These are phyloP conservation scores for Rubia peregrina DNA, from an alignment of 305 asterid species.

Conservation along the genomic window DNA sequence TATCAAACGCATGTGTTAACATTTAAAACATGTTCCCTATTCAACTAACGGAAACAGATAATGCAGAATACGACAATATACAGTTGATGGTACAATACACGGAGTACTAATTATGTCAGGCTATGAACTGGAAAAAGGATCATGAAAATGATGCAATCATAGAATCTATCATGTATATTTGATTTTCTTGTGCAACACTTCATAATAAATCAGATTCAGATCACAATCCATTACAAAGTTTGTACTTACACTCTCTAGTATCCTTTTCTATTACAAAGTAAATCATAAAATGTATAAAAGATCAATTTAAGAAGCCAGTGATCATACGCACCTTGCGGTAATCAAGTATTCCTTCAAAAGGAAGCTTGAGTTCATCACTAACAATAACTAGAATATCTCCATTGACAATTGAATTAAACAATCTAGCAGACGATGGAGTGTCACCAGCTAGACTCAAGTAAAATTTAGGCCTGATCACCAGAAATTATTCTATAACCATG, in stretches of 20 bases:
- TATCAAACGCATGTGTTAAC: too few species aligned
- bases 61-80: too few species aligned
- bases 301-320: conserved; percentile 15
- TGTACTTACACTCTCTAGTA: neutral
- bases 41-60: too few species aligned
- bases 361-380: conserved; percentile 97
- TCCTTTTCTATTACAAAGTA: conserved; percentile 10
- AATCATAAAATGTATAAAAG: conserved; percentile 12
- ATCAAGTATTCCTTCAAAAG: conserved; percentile 95
- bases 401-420: conserved; percentile 94
- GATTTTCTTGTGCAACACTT: too few species aligned
- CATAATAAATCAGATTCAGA: too few species aligned
- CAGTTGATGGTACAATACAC: too few species aligned
- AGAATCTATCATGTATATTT: too few species aligned
- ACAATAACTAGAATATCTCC: conserved; percentile 92
- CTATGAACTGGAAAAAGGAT: too few species aligned
- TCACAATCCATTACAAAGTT: too few species aligned
- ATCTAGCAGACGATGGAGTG: conserved; percentile 97
- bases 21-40: too few species aligned
- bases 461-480: conserved; percentile 65
- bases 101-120: too few species aligned
- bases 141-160: too few species aligned
- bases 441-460: conserved; percentile 98
- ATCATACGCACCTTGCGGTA: conserved; percentile 64
- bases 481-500: conserved; percentile 25